A percentile compares a stretch with the other conserved stretches of the same genome.
phyloP scores from a whole-genome alignment of 192 early-diverging fungal species.

The Coemansia sp. region DNA sequence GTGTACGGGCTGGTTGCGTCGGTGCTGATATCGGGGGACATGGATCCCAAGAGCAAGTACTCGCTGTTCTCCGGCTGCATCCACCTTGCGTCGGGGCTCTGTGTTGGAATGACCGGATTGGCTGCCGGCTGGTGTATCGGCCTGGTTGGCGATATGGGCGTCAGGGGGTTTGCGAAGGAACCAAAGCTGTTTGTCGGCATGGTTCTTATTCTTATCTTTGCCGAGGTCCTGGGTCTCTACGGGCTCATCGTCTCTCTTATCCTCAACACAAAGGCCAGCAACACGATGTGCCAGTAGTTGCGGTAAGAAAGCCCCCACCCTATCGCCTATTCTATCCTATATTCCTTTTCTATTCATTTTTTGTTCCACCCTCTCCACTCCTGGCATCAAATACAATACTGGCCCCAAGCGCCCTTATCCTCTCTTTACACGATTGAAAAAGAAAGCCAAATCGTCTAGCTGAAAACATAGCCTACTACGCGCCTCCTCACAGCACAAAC shows the following conservation, averaged over 20 bases:
- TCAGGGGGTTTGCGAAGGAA: conserved; percentile 86
- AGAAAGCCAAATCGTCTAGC: neutral
- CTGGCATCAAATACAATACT: no score
- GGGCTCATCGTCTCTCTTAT: conserved; percentile 97
- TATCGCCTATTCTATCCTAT: no score
- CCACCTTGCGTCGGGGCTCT: conserved; percentile 89
- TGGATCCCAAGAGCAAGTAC: conserved; percentile 43
- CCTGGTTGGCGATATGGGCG: conserved; percentile 94
- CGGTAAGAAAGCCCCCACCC: no score
- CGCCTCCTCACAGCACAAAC: conserved; percentile 41
- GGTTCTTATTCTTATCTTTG: conserved; percentile 99
- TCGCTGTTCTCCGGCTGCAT: conserved; percentile 72
- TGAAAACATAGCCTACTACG: neutral
- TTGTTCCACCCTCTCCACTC: no score
- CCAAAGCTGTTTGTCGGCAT: conserved; percentile 88
- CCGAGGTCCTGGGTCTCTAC: conserved; percentile 97
- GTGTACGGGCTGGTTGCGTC: conserved; percentile 97
- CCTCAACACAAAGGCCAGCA: conserved; percentile 88
- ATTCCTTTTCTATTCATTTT: no score
- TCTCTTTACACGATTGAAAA: neutral
- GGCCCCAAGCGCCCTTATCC: neutral
- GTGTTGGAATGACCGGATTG: conserved; percentile 86
- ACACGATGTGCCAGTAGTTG: conserved; percentile 38
- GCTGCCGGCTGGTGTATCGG: conserved; percentile 98
- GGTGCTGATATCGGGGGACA: conserved; percentile 81